Base-by-base conservation (phyloP, 1,284 basidiomycete species). In the Hemileia vastatrix region DNA sequence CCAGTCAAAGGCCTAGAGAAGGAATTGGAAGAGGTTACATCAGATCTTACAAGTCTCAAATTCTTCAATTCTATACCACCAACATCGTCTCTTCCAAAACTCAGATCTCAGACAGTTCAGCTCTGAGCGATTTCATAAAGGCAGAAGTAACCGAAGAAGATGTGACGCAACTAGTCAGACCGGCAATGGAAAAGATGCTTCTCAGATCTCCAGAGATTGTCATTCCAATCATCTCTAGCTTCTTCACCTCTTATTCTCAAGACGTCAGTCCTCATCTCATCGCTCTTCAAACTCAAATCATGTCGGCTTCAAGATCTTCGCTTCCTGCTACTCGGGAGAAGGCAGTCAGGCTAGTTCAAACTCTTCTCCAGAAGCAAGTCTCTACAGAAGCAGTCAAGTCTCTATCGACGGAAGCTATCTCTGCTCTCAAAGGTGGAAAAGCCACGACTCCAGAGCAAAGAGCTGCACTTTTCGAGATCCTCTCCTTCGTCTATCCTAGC, bases 391-490 rank as follows among this genome's bases (percentile, higher is more conserved):
- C 71, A n/a, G 67, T 70, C 11, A 79, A 81, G 57, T 66, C 15
- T 72, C 66, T 69, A 71, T 67, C 80, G 2, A 80, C 82, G 3
- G 81, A 79, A 6, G 88, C 92, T 66, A 76, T 91, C 1, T 78
- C 91, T 11, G 78, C 79, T 11, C 79, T 89, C 0, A 85, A 87
- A 71, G 76, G 83, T 0, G 86, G 88, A 36, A 96, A 93, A 78
- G 88, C 89, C 0, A 78, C 85, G 0, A 88, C 88, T 1, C 81
- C 87, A 2, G 91, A 92, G 64, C 90, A 95, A 72, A 84, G 91
- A 15, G 76, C 84, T 2, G 80, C 85, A 0, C 78, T 95, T 8
- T 92, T 88, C 76, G 81, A 82, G 4, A 89, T 95, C 83, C 79
- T 90, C 21, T 55, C 58, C 9, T 65, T 60, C 11, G 33, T 71